Conservation (phyloP, 768 basidiomycete genomes). For the Chalciporus sphaerocephalus region DNA sequence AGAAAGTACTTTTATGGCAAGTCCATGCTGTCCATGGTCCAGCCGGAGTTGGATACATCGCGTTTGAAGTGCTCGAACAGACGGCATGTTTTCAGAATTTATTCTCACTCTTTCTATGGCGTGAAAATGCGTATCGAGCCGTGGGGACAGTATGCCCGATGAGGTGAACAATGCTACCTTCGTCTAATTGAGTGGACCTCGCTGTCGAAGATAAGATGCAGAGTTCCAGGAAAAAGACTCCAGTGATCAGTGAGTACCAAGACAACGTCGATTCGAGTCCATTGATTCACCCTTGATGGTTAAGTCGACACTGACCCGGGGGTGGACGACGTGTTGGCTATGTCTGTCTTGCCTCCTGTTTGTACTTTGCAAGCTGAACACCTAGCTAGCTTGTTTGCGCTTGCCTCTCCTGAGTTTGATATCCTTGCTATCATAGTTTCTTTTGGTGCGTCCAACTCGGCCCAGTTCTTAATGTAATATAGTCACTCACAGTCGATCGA, state of each 20-base stretch:
- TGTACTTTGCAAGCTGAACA: neutral
- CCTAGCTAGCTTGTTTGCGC: conserved; percentile 61
- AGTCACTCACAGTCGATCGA: neutral
- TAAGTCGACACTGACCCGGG: conserved; percentile 85
- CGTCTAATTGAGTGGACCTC: no score
- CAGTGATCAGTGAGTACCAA: conserved; percentile 60
- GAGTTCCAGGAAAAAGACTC: conserved; percentile 34
- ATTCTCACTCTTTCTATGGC: no score
- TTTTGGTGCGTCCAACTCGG: conserved; percentile 50
- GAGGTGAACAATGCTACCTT: no score
- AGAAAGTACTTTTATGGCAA: neutral
- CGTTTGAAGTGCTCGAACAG: no score
- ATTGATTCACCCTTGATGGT: conserved; percentile 4
- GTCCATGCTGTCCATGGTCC: neutral
- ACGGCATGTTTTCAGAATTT: no score
- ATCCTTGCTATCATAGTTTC: conserved; percentile 72
- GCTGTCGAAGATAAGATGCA: conserved; percentile 14
- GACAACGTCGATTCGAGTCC: neutral
- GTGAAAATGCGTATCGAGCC: no score
- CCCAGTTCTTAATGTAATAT: neutral
- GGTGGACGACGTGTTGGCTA: conserved; percentile 75
- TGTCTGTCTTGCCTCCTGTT: conserved; percentile 44
- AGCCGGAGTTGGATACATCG: neutral
- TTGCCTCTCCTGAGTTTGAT: conserved; percentile 80
- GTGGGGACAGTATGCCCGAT: no score